A percentile compares a stretch with the other conserved stretches of the same genome.
Conservation (phyloP, 345 rosid genomes). For the Populus simonii region DNA sequence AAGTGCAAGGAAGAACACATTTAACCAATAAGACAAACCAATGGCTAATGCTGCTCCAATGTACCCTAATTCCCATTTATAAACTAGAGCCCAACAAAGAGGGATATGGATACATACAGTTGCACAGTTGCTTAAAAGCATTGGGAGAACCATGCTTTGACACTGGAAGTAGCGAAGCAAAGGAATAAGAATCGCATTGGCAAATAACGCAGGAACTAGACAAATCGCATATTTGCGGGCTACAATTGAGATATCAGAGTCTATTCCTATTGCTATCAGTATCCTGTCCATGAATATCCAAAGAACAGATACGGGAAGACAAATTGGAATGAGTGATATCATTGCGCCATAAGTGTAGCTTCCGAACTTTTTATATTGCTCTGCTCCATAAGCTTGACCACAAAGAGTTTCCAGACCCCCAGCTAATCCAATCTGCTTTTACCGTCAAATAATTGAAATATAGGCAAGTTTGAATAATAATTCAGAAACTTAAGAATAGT, state of each 20-base stretch:
- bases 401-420: constrained; percentile 61
- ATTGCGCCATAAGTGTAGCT: constrained; percentile 38
- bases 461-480: no score
- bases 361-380: constrained; percentile 42
- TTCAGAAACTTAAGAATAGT: no score
- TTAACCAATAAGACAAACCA: constrained; percentile 34
- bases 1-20: constrained; percentile 32
- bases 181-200: constrained; percentile 37
- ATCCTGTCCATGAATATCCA: constrained; percentile 50
- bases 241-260: constrained; percentile 37
- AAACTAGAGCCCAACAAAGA: constrained; percentile 45
- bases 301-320: constrained; percentile 36
- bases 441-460: no score
- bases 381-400: constrained; percentile 68
- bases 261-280: constrained; percentile 31
- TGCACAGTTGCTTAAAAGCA: constrained; percentile 35
- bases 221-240: constrained; percentile 44
- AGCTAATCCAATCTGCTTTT: constrained; percentile 42
- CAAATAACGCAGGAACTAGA: constrained; percentile 48
- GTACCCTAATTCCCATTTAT: constrained; percentile 24
- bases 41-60: constrained; percentile 47
- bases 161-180: constrained; percentile 43
- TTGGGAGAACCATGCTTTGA: constrained; percentile 45
- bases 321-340: constrained; percentile 26
- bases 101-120: constrained; percentile 41